Conservation (phyloP, 2,329 filamentous ascomycete species). For the Trichoderma hamatum region DNA sequence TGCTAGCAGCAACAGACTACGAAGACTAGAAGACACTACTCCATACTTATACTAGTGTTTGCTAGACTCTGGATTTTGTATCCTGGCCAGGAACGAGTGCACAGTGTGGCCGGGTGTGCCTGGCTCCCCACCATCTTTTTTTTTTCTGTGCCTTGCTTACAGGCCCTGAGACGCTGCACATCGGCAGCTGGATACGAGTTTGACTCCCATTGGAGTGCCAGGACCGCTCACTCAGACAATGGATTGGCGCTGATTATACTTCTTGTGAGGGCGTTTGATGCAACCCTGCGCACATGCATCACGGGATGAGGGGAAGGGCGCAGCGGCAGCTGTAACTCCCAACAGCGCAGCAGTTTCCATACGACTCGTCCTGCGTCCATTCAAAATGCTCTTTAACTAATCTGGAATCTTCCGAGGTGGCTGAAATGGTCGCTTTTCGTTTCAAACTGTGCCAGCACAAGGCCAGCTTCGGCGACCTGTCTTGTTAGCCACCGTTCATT, state of each 20-base stretch:
- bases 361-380: neutral
- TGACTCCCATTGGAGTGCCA: conserved; percentile 11
- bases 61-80: neutral
- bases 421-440: conserved; percentile 13
- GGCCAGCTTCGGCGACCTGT: conserved; percentile 2
- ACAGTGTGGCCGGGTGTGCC: conserved; percentile 13
- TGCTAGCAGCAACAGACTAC: neutral
- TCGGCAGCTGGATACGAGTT: neutral
- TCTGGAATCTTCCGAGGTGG: neutral
- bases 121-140: conserved; percentile 17
- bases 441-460: conserved; percentile 1
- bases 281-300: neutral
- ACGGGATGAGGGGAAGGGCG: conserved; percentile 10
- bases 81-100: conserved; percentile 21
- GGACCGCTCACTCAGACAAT: neutral
- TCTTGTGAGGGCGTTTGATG: conserved; percentile 4
- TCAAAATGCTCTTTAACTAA: neutral
- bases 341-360: neutral
- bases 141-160: neutral
- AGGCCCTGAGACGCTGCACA: neutral
- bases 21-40: neutral
- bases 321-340: conserved; percentile 17
- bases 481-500: neutral
- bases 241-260: conserved; percentile 8
- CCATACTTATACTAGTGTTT: neutral